Evolutionary conservation across 345 rosid genomes (phyloP).

Genomic region (Carallia brachiata): DNA sequence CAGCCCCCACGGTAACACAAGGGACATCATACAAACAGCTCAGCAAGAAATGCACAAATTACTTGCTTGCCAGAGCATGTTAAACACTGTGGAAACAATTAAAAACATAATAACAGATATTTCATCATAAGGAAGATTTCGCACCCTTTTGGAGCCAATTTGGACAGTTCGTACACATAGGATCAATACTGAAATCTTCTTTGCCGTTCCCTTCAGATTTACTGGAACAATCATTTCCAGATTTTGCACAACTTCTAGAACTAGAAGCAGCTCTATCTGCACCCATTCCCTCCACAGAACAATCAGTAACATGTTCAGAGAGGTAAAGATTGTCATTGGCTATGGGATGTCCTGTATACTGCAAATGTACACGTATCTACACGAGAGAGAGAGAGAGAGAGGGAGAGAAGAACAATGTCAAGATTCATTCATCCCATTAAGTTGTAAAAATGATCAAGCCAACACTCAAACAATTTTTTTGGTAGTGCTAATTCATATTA

Average conservation of each 20-base stretch:
- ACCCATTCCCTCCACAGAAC: slow-evolving; percentile 37
- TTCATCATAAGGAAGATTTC: not conserved
- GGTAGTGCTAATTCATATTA: too few species aligned
- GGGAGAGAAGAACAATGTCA: not conserved
- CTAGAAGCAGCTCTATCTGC: slow-evolving; percentile 56
- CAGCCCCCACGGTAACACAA: not conserved
- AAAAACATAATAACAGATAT: not conserved
- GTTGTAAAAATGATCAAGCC: too few species aligned
- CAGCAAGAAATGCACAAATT: not conserved
- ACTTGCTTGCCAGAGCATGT: not conserved
- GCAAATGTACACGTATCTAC: slow-evolving; percentile 91
- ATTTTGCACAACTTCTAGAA: slow-evolving; percentile 27
- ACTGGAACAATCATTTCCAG: slow-evolving; percentile 12
- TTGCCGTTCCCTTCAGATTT: slow-evolving; percentile 33
- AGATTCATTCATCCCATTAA: too few species aligned
- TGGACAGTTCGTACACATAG: slow-evolving; percentile 84
- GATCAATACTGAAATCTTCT: slow-evolving; percentile 71
- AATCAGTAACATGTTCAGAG: slow-evolving; percentile 34
- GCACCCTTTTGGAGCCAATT: slow-evolving; percentile 81
- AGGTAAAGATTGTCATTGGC: slow-evolving; percentile 88
- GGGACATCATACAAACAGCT: not conserved
- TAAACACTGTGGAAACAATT: not conserved
- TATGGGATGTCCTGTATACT: slow-evolving; percentile 78
- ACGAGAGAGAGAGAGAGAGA: slow-evolving; percentile 19
- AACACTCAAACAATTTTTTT: too few species aligned